A percentile compares a stretch with the other conserved stretches of the same genome.
phyloP scores from a whole-genome alignment of 1,139 yeast genomes.

The Candida smagusa region DNA sequence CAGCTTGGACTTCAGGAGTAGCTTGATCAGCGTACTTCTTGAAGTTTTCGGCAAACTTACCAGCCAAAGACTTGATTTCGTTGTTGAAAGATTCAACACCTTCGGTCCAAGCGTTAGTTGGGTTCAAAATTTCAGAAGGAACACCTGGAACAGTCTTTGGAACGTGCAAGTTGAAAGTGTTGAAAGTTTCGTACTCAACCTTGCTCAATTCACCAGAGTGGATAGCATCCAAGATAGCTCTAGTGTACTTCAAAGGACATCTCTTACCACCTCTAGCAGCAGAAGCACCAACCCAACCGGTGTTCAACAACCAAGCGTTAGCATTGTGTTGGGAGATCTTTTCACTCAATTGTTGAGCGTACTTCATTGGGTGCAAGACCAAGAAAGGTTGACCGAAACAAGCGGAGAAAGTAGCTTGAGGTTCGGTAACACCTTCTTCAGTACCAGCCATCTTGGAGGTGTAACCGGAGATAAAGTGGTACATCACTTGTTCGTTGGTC shows the following conservation, averaged over 20 bases:
- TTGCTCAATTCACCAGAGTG: slow-evolving; percentile 86
- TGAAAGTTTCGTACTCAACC: slow-evolving; percentile 80
- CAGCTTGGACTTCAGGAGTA: slow-evolving; percentile 82
- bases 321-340: slow-evolving; percentile 88
- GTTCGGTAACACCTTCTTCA: slow-evolving; percentile 98
- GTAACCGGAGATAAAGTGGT: slow-evolving; percentile 97
- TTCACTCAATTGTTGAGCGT: slow-evolving; percentile 94
- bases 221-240: slow-evolving; percentile 93
- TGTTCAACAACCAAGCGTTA: slow-evolving; percentile 93
- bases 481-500: slow-evolving; percentile 95
- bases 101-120: slow-evolving; percentile 78
- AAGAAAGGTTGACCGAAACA: slow-evolving; percentile 99
- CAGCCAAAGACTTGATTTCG: slow-evolving; percentile 75
- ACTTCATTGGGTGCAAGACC: slow-evolving; percentile 97
- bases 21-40: slow-evolving; percentile 80
- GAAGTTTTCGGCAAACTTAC: slow-evolving; percentile 81
- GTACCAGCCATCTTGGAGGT: slow-evolving; percentile 99
- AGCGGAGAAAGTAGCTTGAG: slow-evolving; percentile 96
- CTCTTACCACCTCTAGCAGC: slow-evolving; percentile 94
- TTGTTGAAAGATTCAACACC: slow-evolving; percentile 63
- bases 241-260: slow-evolving; percentile 96
- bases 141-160: slow-evolving; percentile 83
- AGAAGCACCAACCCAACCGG: slow-evolving; percentile 98
- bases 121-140: slow-evolving; percentile 83
- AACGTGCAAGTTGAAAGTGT: slow-evolving; percentile 81